Percentiles rank a stretch among this genome's conserved stretches.
These are phyloP conservation scores for Lasiosphaeria miniovina DNA, from an alignment of 495 filamentous ascomycete genomes.

Conservation along the genomic window DNA sequence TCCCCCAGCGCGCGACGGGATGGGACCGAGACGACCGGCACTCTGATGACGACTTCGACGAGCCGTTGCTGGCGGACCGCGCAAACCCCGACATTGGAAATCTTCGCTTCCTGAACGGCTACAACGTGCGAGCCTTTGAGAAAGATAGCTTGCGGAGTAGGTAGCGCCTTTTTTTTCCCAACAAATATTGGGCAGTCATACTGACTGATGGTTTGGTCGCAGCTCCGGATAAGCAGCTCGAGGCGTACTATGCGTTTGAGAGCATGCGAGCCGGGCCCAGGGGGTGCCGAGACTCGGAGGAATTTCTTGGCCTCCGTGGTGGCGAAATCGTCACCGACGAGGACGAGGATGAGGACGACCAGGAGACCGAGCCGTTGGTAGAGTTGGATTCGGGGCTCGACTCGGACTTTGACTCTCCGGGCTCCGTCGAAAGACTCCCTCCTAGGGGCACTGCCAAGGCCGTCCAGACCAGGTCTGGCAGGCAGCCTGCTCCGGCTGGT, in stretches of 20 bases:
- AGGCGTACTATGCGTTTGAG: constrained; percentile 15
- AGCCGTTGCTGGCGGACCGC: background rate
- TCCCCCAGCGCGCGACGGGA: background rate
- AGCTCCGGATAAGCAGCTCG: constrained; percentile 13
- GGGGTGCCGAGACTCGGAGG: background rate
- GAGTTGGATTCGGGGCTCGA: background rate
- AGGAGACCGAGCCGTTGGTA: background rate
- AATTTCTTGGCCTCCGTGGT: constrained; percentile 17
- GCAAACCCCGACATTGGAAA: background rate
- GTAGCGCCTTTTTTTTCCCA: background rate
- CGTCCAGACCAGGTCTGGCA: background rate
- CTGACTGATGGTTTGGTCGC: background rate
- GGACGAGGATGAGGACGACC: background rate
- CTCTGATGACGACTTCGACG: constrained; percentile 10
- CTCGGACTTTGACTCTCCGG: background rate
- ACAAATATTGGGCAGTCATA: background rate
- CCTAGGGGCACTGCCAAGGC: background rate
- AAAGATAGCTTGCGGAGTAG: constrained; percentile 7
- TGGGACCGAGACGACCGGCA: background rate
- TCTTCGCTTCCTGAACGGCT: constrained; percentile 18
- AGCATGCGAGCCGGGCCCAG: background rate
- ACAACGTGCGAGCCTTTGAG: constrained; percentile 10
- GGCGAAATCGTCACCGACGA: constrained; percentile 10
- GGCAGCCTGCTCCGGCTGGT: background rate
- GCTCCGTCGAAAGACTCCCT: background rate